Conservation (phyloP, 345 rosid species). For the Mallotus nudiflorus region DNA sequence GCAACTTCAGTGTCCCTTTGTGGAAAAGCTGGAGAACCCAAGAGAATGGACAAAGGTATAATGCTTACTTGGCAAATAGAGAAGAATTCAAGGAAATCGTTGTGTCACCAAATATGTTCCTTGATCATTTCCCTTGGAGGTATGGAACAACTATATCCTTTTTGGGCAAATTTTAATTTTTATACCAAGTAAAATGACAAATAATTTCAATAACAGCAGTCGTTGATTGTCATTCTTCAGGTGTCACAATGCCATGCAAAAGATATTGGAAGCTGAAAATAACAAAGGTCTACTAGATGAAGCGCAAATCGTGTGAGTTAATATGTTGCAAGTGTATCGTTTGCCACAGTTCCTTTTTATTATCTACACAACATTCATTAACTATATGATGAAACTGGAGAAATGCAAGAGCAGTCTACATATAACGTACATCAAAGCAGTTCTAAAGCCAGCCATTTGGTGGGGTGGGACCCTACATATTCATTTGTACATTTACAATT, state of each 20-base stretch:
- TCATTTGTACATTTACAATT: too few species aligned
- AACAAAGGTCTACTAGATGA: constrained; percentile 19
- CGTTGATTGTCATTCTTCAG: constrained; percentile 34
- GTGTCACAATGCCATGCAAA: constrained; percentile 63
- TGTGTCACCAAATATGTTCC: constrained; percentile 85
- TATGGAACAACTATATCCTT: constrained; percentile 17
- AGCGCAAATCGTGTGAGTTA: constrained; percentile 38
- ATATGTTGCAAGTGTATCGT: constrained; percentile 9
- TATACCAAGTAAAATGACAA: background rate
- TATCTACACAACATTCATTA: background rate
- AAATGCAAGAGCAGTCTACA: too few species aligned
- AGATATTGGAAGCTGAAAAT: constrained; percentile 55
- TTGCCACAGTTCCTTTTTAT: background rate
- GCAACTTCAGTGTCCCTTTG: constrained; percentile 31
- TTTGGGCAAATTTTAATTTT: background rate
- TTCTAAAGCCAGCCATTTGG: too few species aligned
- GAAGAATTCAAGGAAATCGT: constrained; percentile 68
- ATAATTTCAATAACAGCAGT: too few species aligned
- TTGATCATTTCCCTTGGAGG: constrained; percentile 99
- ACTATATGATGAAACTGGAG: background rate
- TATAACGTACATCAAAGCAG: too few species aligned
- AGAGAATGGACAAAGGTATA: constrained; percentile 39
- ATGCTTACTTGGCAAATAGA: constrained; percentile 66
- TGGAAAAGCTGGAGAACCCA: constrained; percentile 62
- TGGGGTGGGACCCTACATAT: too few species aligned